A percentile compares a stretch with the other conserved stretches of the same genome.
Conservation (phyloP, 192 early-diverging fungal genomes). For the Fimicolochytrium jonesii region DNA sequence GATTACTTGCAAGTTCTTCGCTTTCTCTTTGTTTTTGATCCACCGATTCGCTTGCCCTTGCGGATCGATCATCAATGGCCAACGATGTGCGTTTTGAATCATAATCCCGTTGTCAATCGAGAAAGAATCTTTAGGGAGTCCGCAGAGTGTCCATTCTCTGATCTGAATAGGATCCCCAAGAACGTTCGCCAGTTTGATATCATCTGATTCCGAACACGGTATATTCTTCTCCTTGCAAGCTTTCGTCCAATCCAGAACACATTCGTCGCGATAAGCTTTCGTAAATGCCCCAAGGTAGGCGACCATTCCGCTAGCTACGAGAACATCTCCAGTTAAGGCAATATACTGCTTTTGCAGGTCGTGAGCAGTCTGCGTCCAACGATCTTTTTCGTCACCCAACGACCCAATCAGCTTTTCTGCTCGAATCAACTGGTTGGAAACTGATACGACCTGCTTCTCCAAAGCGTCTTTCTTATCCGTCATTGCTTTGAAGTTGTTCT, state of each 20-base stretch:
- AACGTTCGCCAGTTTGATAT: slow-evolving; percentile 44
- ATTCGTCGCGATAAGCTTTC: slow-evolving; percentile 55
- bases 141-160: slow-evolving; percentile 51
- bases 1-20: slow-evolving; percentile 48
- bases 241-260: slow-evolving; percentile 44
- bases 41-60: slow-evolving; percentile 60
- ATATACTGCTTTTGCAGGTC: slow-evolving; percentile 47
- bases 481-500: slow-evolving; percentile 53
- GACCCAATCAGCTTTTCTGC: slow-evolving; percentile 61
- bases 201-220: slow-evolving; percentile 46
- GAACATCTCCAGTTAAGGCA: slow-evolving; percentile 54
- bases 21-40: slow-evolving; percentile 62
- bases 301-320: slow-evolving; percentile 57
- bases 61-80: slow-evolving; percentile 61
- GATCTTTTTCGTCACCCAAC: slow-evolving; percentile 52
- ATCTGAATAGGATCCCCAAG: slow-evolving; percentile 55
- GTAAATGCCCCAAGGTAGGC: slow-evolving; percentile 60
- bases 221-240: slow-evolving; percentile 43
- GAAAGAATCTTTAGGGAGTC: slow-evolving; percentile 57
- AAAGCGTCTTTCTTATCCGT: slow-evolving; percentile 53
- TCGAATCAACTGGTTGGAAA: slow-evolving; percentile 57
- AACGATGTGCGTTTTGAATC: slow-evolving; percentile 52
- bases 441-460: slow-evolving; percentile 55
- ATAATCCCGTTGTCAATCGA: slow-evolving; percentile 61
- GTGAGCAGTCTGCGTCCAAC: slow-evolving; percentile 56